These are phyloP conservation scores for Dendrobium chrysotoxum DNA, from an alignment of 106 monocot species.

Conservation along the genomic window DNA sequence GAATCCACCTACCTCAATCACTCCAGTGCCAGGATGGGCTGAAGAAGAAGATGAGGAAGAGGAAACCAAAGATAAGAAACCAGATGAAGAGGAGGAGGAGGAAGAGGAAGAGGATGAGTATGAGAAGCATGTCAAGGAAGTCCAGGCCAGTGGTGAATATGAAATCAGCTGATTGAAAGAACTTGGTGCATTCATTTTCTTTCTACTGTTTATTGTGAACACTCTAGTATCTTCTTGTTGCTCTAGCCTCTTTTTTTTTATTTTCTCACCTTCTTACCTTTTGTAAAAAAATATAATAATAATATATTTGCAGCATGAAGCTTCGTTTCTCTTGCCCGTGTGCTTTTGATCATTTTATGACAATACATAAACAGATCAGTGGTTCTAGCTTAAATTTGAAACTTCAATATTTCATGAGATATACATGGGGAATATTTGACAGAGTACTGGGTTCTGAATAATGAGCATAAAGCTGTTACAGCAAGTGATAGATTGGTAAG, in stretches of 20 bases:
- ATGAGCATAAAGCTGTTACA: not conserved
- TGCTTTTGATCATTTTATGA: too few species aligned
- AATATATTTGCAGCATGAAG: not conserved
- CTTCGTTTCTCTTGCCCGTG: not conserved
- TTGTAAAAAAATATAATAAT: not conserved
- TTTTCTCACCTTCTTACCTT: not conserved
- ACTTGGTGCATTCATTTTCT: not conserved
- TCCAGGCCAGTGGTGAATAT: constrained; percentile 49
- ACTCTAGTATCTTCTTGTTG: not conserved
- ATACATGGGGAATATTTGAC: not conserved
- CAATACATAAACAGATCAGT: not conserved
- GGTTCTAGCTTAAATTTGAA: not conserved
- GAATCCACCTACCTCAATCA: constrained; percentile 22
- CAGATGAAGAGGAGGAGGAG: constrained; percentile 13
- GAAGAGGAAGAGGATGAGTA: constrained; percentile 12
- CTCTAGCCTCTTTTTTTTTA: not conserved
- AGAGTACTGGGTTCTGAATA: not conserved
- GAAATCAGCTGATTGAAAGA: constrained; percentile 21
- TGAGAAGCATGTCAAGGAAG: constrained; percentile 39
- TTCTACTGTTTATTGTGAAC: not conserved
- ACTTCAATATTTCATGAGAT: not conserved
- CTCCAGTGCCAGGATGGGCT: constrained; percentile 28
- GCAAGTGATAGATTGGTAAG: not conserved
- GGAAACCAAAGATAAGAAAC: not conserved
- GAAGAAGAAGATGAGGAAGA: constrained; percentile 42